Conservation (phyloP, 2,329 filamentous ascomycete genomes). For the Penicillium polonicum region DNA sequence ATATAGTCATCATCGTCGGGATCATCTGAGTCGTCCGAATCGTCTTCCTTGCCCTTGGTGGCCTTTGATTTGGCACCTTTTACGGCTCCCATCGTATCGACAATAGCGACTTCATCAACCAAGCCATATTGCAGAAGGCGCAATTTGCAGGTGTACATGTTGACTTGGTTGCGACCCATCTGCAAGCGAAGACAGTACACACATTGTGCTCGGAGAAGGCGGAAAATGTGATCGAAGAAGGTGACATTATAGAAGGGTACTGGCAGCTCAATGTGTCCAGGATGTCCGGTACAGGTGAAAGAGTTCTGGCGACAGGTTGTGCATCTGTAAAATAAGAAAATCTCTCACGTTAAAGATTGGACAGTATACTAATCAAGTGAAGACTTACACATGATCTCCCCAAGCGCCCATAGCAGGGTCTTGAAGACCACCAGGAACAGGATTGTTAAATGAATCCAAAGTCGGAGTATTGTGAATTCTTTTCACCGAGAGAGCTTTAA, state of each 20-base stretch:
- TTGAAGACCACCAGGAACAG: slow-evolving; percentile 86
- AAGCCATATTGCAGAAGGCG: slow-evolving; percentile 82
- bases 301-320: slow-evolving; percentile 85
- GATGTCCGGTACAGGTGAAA: slow-evolving; percentile 83
- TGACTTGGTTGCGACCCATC: slow-evolving; percentile 71
- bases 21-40: slow-evolving; percentile 65
- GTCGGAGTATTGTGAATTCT: slow-evolving; percentile 89
- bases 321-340: slow-evolving; percentile 59
- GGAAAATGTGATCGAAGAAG: slow-evolving; percentile 88
- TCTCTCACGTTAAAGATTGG: slow-evolving; percentile 14
- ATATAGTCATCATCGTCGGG: slow-evolving; percentile 51
- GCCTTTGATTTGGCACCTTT: slow-evolving; percentile 47
- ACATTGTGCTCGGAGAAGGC: slow-evolving; percentile 82
- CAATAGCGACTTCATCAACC: slow-evolving; percentile 63
- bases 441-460: slow-evolving; percentile 89
- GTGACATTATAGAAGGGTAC: slow-evolving; percentile 94
- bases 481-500: slow-evolving; percentile 86
- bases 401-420: slow-evolving; percentile 89
- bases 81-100: slow-evolving; percentile 52
- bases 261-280: slow-evolving; percentile 91
- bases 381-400: slow-evolving; percentile 73
- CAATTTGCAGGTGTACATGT: slow-evolving; percentile 79
- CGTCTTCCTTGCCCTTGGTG: slow-evolving; percentile 53
- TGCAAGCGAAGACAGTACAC: slow-evolving; percentile 86
- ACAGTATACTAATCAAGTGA: slow-evolving; percentile 2